Percentiles rank a stretch among this genome's conserved stretches.
Conservation (phyloP, 306 rosid species). For the Lathyrus aphaca region DNA sequence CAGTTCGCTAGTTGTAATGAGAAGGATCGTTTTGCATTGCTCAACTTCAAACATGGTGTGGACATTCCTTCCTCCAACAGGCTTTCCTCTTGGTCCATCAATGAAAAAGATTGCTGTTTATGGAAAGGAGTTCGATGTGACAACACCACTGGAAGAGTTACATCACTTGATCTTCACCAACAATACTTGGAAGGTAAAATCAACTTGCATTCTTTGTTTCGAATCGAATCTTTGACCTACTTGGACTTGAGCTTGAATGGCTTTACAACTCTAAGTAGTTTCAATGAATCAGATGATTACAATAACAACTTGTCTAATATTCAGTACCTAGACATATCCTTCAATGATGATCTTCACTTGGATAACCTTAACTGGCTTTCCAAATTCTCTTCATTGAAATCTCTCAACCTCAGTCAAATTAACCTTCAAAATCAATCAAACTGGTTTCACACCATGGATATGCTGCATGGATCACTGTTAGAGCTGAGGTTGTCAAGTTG, state of each 20-base stretch:
- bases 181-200: conserved; percentile 35
- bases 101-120: conserved; percentile 20
- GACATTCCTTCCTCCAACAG: background rate
- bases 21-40: conserved; percentile 9
- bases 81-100: conserved; percentile 34
- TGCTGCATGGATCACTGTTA: conserved; percentile 20
- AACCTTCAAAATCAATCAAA: conserved; percentile 32
- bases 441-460: conserved; percentile 27
- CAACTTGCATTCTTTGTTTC: conserved; percentile 19
- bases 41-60: conserved; percentile 24
- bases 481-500: conserved; percentile 23
- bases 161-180: conserved; percentile 21
- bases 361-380: conserved; percentile 35
- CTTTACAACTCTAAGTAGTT: conserved; percentile 3
- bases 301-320: conserved; percentile 4
- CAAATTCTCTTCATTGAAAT: conserved; percentile 36
- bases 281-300: background rate
- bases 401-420: conserved; percentile 24
- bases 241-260: conserved; percentile 36
- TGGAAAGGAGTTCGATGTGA: conserved; percentile 38
- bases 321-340: conserved; percentile 21
- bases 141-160: background rate
- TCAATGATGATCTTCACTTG: conserved; percentile 18
- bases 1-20: conserved; percentile 18
- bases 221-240: conserved; percentile 36